phyloP scores from a whole-genome alignment of 495 filamentous ascomycete species.

The Trichoderma parareesei region DNA sequence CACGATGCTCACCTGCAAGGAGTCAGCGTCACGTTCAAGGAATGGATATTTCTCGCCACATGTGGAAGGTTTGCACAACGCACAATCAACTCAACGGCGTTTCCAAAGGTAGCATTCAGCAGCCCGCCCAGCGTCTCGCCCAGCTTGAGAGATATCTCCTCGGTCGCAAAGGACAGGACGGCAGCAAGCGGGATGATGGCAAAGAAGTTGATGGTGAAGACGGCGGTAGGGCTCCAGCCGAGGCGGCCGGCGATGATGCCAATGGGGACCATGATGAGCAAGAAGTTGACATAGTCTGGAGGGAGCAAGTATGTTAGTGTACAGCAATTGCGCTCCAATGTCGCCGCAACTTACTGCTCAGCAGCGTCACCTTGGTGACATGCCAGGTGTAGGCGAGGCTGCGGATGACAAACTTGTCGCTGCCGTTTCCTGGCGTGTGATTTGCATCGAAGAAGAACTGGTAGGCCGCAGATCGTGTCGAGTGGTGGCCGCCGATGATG shows the following conservation, averaged over 20 bases:
- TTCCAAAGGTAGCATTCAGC: constrained; percentile 94
- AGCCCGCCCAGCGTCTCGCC: constrained; percentile 88
- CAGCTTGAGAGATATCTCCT: constrained; percentile 75
- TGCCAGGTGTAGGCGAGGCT: constrained; percentile 48
- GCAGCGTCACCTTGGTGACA: constrained; percentile 43
- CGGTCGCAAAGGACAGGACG: constrained; percentile 88
- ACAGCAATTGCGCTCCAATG: background rate
- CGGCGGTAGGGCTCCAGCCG: constrained; percentile 64
- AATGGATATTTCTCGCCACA: background rate
- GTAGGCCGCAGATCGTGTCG: constrained; percentile 16
- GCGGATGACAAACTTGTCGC: constrained; percentile 43
- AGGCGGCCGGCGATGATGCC: constrained; percentile 71
- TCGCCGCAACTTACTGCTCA: constrained; percentile 41
- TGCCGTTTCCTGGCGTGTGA: constrained; percentile 39
- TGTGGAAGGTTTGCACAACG: constrained; percentile 17
- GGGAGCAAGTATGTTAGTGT: background rate
- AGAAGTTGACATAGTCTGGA: constrained; percentile 69
- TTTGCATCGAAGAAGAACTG: constrained; percentile 37
- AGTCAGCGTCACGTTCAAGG: constrained; percentile 15
- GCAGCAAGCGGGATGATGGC: constrained; percentile 93
- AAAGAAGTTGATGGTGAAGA: constrained; percentile 89
- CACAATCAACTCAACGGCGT: constrained; percentile 97
- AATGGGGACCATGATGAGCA: constrained; percentile 83
- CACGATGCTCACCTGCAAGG: constrained; percentile 77
- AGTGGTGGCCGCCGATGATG: constrained; percentile 18